phyloP scores from a whole-genome alignment of 2,329 filamentous ascomycete species.

The Colletotrichum sp. region DNA sequence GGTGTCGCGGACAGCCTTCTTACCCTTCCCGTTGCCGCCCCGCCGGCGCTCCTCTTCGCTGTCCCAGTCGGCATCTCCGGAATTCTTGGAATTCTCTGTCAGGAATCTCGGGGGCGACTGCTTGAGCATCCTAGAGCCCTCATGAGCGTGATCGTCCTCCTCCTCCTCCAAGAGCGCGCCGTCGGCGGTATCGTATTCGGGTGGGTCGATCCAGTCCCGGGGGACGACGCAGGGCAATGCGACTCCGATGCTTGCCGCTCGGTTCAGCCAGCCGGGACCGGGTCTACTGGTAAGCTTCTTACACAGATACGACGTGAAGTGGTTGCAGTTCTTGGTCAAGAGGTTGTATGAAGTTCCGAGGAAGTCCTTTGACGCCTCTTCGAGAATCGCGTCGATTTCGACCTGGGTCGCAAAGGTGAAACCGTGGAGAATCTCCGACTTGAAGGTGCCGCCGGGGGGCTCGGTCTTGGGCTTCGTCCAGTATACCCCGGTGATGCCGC shows the following conservation, averaged over 20 bases:
- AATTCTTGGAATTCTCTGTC: conserved; percentile 26
- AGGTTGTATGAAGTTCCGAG: conserved; percentile 80
- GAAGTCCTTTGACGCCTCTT: conserved; percentile 72
- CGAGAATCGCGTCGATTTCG: conserved; percentile 75
- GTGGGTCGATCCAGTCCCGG: conserved; percentile 79
- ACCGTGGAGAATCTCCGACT: conserved; percentile 76
- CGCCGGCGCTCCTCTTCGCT: conserved; percentile 49
- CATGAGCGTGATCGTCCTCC: conserved; percentile 53
- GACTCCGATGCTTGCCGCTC: conserved; percentile 82
- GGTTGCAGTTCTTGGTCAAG: conserved; percentile 85
- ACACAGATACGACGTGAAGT: conserved; percentile 82
- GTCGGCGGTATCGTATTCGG: conserved; percentile 75
- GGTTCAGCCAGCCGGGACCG: conserved; percentile 79
- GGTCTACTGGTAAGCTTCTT: conserved; percentile 71
- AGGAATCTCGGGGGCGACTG: conserved; percentile 28
- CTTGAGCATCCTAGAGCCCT: conserved; percentile 64
- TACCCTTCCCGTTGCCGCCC: conserved; percentile 46
- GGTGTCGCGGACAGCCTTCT: conserved; percentile 50
- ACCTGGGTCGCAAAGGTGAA: conserved; percentile 72
- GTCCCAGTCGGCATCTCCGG: conserved; percentile 42
- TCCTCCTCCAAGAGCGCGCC: conserved; percentile 68
- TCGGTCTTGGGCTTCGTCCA: conserved; percentile 76
- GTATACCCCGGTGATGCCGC: conserved; percentile 77
- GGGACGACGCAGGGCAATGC: conserved; percentile 84
- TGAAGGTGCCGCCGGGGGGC: conserved; percentile 80